Evolutionary conservation across 108 stramenopile genomes (phyloP).

Genomic region (Pelagomonas calceolata): DNA sequence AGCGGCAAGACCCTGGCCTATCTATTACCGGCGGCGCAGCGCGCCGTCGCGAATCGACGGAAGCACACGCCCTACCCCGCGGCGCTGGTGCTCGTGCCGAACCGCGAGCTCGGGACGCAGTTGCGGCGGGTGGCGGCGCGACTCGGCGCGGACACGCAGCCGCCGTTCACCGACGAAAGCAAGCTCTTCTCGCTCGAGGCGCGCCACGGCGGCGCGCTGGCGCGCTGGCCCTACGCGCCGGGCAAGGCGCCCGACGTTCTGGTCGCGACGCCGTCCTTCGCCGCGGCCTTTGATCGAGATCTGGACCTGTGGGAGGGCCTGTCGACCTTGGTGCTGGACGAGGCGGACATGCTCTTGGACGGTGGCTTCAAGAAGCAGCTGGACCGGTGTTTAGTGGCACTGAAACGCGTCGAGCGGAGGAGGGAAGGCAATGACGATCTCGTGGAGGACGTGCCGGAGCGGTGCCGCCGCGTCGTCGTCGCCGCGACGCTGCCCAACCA

Average conservation of each 20-base stretch:
- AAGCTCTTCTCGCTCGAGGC: constrained; percentile 10
- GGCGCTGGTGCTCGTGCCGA: constrained; percentile 32
- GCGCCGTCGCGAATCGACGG: background rate
- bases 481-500: constrained; percentile 87
- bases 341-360: constrained; percentile 94
- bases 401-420: constrained; percentile 65
- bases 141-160: background rate
- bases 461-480: constrained; percentile 63
- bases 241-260: constrained; percentile 19
- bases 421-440: constrained; percentile 4
- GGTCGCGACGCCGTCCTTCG: constrained; percentile 28
- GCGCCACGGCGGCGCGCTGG: constrained; percentile 14
- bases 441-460: constrained; percentile 18
- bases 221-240: constrained; percentile 23
- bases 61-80: too few relatives aligned
- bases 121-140: constrained; percentile 1
- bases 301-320: constrained; percentile 79
- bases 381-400: constrained; percentile 76
- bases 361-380: constrained; percentile 74
- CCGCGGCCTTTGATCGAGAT: constrained; percentile 34
- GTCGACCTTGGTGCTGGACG: constrained; percentile 72
- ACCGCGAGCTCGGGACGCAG: constrained; percentile 33
- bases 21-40: constrained; percentile 51
- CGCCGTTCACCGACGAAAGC: background rate
- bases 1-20: constrained; percentile 92